Evolutionary conservation across 495 filamentous ascomycete species (phyloP).

Genomic region (Mytilinidion resinicola): DNA sequence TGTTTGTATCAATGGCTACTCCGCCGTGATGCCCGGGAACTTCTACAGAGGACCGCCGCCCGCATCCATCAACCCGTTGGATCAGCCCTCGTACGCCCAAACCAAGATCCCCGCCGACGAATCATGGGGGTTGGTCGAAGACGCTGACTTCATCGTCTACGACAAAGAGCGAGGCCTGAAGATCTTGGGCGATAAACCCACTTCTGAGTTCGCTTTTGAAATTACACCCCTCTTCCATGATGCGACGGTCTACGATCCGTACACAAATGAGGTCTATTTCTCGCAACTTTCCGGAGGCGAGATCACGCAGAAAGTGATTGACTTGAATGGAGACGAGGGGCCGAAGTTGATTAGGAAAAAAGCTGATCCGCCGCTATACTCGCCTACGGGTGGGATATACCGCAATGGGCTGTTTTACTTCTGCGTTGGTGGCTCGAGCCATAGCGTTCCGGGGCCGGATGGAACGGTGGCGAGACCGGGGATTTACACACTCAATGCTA

Average conservation of each 20-base stretch:
- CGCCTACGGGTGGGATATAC: slow-evolving; percentile 18
- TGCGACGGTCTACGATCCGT: slow-evolving; percentile 39
- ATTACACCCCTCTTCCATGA: slow-evolving; percentile 37
- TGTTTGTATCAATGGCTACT: too few relatives aligned
- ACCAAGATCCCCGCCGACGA: background rate
- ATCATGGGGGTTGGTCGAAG: background rate
- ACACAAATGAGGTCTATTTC: slow-evolving; percentile 35
- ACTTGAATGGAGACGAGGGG: slow-evolving; percentile 4
- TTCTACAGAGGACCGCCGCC: too few relatives aligned
- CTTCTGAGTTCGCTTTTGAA: slow-evolving; percentile 30
- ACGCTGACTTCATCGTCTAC: background rate
- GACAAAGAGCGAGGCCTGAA: slow-evolving; percentile 9
- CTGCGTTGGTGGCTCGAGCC: background rate
- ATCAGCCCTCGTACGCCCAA: background rate
- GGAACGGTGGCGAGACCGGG: slow-evolving; percentile 6
- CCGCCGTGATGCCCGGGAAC: too few relatives aligned
- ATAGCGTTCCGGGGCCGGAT: too few relatives aligned
- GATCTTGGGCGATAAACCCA: slow-evolving; percentile 34
- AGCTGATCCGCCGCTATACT: slow-evolving; percentile 12
- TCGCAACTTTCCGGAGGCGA: slow-evolving; percentile 3
- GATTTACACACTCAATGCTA: slow-evolving; percentile 19
- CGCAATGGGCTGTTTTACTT: slow-evolving; percentile 25
- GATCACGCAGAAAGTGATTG: slow-evolving; percentile 3
- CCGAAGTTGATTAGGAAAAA: slow-evolving; percentile 10
- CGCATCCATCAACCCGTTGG: background rate